Evolutionary conservation across 106 monocot genomes (phyloP).

Genomic region (Dioscorea alata): DNA sequence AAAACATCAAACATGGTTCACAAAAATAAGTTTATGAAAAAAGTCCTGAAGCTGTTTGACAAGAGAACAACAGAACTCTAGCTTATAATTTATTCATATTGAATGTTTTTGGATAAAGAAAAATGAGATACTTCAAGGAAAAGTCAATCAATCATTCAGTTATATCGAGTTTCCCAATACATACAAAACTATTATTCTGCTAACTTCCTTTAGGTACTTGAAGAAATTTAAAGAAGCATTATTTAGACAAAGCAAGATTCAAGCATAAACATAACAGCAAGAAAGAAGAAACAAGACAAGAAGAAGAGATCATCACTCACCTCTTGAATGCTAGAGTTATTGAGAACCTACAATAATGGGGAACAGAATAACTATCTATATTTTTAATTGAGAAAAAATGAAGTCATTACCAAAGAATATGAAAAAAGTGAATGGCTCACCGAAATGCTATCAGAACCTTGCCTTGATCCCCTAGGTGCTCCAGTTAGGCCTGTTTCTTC

Average conservation of each 20-base stretch:
- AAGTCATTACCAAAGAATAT: neutral
- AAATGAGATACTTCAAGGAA: too few species aligned
- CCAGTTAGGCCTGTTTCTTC: constrained; percentile 32
- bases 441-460: constrained; percentile 28
- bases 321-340: constrained; percentile 43
- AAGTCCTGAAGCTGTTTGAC: too few species aligned
- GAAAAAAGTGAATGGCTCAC: constrained; percentile 22
- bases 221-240: neutral
- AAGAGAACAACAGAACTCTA: too few species aligned
- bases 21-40: too few species aligned
- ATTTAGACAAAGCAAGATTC: neutral
- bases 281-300: neutral
- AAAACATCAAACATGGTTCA: too few species aligned
- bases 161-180: neutral
- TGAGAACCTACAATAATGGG: constrained; percentile 33
- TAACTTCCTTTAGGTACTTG: too few species aligned
- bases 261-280: neutral
- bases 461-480: constrained; percentile 5
- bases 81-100: too few species aligned
- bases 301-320: constrained; percentile 19
- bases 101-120: too few species aligned
- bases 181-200: neutral
- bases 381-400: too few species aligned
- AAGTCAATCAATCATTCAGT: neutral
- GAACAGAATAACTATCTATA: neutral